A percentile compares a stretch with the other conserved stretches of the same genome.
Conservation (phyloP, 2,329 filamentous ascomycete species). For the Colletotrichum sp. region DNA sequence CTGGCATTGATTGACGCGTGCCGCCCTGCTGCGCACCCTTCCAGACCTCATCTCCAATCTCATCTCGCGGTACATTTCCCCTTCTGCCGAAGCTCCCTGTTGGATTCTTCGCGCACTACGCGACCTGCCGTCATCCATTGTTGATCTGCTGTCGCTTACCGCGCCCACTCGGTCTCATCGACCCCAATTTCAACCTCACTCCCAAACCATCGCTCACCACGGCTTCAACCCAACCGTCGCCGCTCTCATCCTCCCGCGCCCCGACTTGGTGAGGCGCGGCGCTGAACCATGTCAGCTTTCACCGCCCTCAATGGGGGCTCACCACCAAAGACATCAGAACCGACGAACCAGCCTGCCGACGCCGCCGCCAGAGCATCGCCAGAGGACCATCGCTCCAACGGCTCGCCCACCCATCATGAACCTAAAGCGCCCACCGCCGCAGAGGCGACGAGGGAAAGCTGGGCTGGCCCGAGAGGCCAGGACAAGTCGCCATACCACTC, state of each 20-base stretch:
- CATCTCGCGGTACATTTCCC: slow-evolving; percentile 1
- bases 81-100: slow-evolving; percentile 1
- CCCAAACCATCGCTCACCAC: background rate
- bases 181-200: background rate
- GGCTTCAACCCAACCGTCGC: background rate
- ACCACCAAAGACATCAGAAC: slow-evolving; percentile 48
- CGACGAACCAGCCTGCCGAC: slow-evolving; percentile 33
- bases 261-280: slow-evolving; percentile 21
- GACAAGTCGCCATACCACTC: slow-evolving; percentile 48
- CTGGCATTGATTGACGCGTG: slow-evolving; percentile 19
- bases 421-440: slow-evolving; percentile 26
- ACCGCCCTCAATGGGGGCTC: slow-evolving; percentile 57
- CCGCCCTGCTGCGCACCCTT: slow-evolving; percentile 1
- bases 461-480: slow-evolving; percentile 40
- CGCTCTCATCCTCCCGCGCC: background rate
- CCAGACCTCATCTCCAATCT: slow-evolving; percentile 3
- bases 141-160: background rate
- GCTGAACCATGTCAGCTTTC: slow-evolving; percentile 53
- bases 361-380: slow-evolving; percentile 32
- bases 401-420: slow-evolving; percentile 18
- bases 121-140: background rate
- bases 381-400: slow-evolving; percentile 34
- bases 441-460: slow-evolving; percentile 41
- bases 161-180: background rate
- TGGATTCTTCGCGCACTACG: background rate